Evolutionary conservation across 169 alveolate species (phyloP).

Genomic region (Miamiensis avidus): DNA sequence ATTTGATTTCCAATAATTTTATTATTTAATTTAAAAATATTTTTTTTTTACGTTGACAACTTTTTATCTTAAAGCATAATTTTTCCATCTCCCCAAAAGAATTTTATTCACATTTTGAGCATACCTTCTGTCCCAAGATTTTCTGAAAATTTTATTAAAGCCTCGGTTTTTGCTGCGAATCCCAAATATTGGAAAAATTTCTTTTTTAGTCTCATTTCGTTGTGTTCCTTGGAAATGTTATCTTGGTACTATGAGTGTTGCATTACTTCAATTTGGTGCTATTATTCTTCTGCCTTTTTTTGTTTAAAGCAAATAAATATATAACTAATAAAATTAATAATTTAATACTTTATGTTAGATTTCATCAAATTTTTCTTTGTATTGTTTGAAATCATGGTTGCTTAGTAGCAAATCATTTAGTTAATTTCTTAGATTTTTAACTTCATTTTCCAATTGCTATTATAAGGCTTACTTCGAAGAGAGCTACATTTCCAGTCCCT

Average conservation of each 20-base stretch:
- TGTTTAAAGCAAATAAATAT: too few species aligned
- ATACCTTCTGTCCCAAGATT: not conserved
- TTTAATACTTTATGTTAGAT: not conserved
- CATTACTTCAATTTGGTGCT: not conserved
- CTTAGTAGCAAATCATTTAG: not conserved
- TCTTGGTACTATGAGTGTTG: not conserved
- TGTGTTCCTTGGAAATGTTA: not conserved
- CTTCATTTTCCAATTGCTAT: not conserved
- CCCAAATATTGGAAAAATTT: too few species aligned
- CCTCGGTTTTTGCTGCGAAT: not conserved
- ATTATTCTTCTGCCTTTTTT: not conserved
- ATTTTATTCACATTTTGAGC: not conserved
- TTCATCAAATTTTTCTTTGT: not conserved
- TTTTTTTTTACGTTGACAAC: not conserved
- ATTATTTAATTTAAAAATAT: too few species aligned
- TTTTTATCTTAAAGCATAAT: not conserved
- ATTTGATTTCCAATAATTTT: too few species aligned
- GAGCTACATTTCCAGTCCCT: not conserved
- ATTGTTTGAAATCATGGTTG: not conserved
- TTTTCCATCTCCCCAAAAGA: not conserved
- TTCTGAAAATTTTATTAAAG: not conserved
- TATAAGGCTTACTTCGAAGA: too few species aligned
- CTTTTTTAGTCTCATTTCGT: not conserved
- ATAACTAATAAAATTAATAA: not conserved
- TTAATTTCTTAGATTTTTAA: not conserved